Conservation (phyloP, 352 stramenopile genomes). For the Lagenidium sp. region DNA sequence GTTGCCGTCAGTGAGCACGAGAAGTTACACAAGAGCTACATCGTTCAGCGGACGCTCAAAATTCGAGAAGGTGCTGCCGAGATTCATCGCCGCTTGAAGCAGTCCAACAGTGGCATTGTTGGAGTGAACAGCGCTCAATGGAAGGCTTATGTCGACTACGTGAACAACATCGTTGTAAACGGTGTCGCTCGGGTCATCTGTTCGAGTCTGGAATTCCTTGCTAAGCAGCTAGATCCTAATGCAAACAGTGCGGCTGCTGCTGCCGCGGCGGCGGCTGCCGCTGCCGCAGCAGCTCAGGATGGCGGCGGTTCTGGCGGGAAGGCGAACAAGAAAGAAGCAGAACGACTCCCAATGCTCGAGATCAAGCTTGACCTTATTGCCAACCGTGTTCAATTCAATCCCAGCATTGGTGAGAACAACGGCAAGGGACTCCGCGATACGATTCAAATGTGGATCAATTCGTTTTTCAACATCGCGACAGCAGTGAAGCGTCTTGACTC, state of each 20-base stretch:
- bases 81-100: slow-evolving; percentile 94
- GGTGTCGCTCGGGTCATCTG: slow-evolving; percentile 87
- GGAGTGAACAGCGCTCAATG: slow-evolving; percentile 93
- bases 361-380: slow-evolving; percentile 94
- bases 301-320: slow-evolving; percentile 23
- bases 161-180: slow-evolving; percentile 96
- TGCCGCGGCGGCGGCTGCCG: slow-evolving; percentile 16
- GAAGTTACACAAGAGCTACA: slow-evolving; percentile 90
- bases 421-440: slow-evolving; percentile 92
- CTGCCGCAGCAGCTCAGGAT: slow-evolving; percentile 31
- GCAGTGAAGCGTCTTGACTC: slow-evolving; percentile 95
- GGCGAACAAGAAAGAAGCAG: slow-evolving; percentile 23
- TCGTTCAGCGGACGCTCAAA: slow-evolving; percentile 89
- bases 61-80: slow-evolving; percentile 94
- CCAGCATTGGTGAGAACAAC: slow-evolving; percentile 82
- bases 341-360: slow-evolving; percentile 92
- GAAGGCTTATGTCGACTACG: slow-evolving; percentile 96
- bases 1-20: slow-evolving; percentile 96
- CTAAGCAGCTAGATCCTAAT: slow-evolving; percentile 91
- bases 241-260: slow-evolving; percentile 21
- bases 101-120: slow-evolving; percentile 94
- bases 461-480: slow-evolving; percentile 94
- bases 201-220: slow-evolving; percentile 86
- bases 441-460: slow-evolving; percentile 95
- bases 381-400: slow-evolving; percentile 83